Conservation (phyloP, 139 green algal genomes). For the Chara braunii region DNA sequence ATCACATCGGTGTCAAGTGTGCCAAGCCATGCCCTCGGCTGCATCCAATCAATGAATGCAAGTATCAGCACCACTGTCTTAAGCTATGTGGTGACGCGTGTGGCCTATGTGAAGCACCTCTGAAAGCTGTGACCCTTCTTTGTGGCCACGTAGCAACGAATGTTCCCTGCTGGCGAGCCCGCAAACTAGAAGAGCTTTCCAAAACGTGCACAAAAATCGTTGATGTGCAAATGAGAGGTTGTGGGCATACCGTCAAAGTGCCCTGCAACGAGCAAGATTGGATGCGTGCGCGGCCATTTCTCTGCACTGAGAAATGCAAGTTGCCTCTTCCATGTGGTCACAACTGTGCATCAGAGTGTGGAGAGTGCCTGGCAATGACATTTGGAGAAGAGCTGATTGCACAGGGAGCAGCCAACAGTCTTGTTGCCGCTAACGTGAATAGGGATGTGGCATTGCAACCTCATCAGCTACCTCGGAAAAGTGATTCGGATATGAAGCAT, state of each 20-base stretch:
- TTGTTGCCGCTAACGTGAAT: background rate
- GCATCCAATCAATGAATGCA: background rate
- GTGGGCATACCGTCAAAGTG: no score
- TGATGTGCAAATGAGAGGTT: no score
- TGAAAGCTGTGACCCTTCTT: background rate
- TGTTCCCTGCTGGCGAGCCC: background rate
- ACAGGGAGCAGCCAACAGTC: background rate
- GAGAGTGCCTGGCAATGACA: background rate
- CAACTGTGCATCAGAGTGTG: background rate
- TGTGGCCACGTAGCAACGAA: conserved; percentile 14
- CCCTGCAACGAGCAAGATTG: no score
- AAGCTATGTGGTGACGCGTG: conserved; percentile 5
- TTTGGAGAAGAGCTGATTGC: background rate
- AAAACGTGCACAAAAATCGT: no score
- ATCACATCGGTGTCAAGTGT: conserved; percentile 13
- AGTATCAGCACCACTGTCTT: conserved; percentile 18
- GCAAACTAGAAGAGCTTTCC: no score
- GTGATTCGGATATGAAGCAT: no score
- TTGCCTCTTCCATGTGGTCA: conserved; percentile 2
- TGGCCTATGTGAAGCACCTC: background rate
- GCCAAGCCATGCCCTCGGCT: conserved; percentile 34
- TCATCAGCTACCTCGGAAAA: no score
- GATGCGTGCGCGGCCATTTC: no score
- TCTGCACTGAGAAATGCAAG: no score
- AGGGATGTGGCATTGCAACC: no score